Conservation (phyloP, 768 basidiomycete species). For the Grammothele lineata region DNA sequence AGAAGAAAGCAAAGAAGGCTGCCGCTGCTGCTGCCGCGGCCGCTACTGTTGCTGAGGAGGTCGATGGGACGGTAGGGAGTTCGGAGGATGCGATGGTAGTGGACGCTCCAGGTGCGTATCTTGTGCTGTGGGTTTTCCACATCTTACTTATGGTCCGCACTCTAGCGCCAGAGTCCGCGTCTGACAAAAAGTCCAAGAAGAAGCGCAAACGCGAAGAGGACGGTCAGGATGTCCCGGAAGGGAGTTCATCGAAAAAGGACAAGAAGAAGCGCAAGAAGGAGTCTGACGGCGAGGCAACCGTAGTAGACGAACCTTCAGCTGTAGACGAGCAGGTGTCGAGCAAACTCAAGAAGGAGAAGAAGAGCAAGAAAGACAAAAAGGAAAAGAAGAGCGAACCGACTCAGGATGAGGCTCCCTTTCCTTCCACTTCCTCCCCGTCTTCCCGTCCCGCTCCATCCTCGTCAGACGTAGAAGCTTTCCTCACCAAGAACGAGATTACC, state of each 20-base stretch:
- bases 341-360: constrained; percentile 23
- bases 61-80: background rate
- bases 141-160: background rate
- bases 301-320: background rate
- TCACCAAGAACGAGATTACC: constrained; percentile 68
- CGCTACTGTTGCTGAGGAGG: background rate
- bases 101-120: background rate
- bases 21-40: background rate
- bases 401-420: constrained; percentile 16
- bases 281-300: constrained; percentile 1
- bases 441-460: constrained; percentile 22
- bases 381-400: constrained; percentile 29
- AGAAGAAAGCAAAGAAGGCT: constrained; percentile 1
- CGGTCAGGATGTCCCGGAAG: constrained; percentile 19
- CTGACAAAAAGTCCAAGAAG: constrained; percentile 36
- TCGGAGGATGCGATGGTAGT: constrained; percentile 4
- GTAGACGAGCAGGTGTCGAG: background rate
- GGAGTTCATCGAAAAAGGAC: constrained; percentile 26
- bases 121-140: background rate
- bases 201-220: constrained; percentile 40
- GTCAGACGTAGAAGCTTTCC: constrained; percentile 55
- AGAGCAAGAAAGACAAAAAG: constrained; percentile 32
- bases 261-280: constrained; percentile 29
- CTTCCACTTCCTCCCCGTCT: constrained; percentile 21
- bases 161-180: background rate